Base-by-base conservation (phyloP, 345 rosid species). In the Citrus trifoliata region DNA sequence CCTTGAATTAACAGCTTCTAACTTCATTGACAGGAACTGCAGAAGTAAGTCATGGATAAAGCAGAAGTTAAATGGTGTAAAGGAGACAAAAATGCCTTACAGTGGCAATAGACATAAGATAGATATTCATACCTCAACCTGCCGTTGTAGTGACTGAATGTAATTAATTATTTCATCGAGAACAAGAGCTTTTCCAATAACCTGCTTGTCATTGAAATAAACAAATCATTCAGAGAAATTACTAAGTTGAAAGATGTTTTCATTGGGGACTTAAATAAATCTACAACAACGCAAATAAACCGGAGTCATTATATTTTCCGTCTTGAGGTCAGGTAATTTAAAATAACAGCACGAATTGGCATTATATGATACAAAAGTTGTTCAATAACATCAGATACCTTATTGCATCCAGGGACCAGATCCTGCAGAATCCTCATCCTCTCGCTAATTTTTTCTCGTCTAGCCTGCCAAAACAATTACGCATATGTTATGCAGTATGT, bases 161-260 rank as follows among this genome's bases (percentile, higher is more conserved):
- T 96, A 96, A 80, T 96, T 96, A 83, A 96, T 96, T 80, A 96
- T 96, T 88, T 96, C 99, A 78, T 96, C 99, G 30, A 96, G 95
- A 56, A 96, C 99, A 70, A 90, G 92, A 6, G 99, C 99, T 88
- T 96, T 96, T 71, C 99, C 99, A 25, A 94, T 94, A 51, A 96
- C 90, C 99, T 96, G 90, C 80, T 61, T 24, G 33, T 73, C 65
- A 65, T 10, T 7, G 21, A 60, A 76, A 27, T 24, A 7, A n/a
- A 61, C 13, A 12, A 25, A 66, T 10, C 32, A 5, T 5, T 32
- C 40, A 67, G 32, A 42, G 55, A 74, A 2, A 61, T 40, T 62
- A 65, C 30, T 38, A 63, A 32, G 40, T 64, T 28, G 27, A 28
- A 56, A 53, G 40, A 67, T 48, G 63, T 59, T 27, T 27, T 62